A percentile compares a stretch with the other conserved stretches of the same genome.
Evolutionary conservation across 805 yeast species (phyloP).

Genomic region (Sugiyamaella valdiviana): DNA sequence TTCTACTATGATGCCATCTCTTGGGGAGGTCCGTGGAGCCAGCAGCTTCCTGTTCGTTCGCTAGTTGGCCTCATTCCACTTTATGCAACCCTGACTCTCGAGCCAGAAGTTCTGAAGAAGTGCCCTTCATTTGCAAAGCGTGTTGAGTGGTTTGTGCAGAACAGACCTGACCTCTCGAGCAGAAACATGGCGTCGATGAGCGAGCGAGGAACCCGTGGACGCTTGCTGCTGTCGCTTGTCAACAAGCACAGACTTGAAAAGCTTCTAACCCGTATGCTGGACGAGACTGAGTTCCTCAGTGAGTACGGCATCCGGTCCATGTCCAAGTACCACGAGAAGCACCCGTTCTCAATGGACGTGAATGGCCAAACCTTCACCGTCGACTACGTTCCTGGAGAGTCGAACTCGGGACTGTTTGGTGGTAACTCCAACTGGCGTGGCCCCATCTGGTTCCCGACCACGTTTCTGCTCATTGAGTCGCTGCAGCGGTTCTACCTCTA

Average conservation of each 20-base stretch:
- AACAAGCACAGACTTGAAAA: conserved; percentile 70
- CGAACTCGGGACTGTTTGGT: conserved; percentile 90
- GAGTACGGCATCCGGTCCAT: conserved; percentile 82
- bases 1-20: conserved; percentile 87
- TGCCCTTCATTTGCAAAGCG: conserved; percentile 81
- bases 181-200: conserved; percentile 83
- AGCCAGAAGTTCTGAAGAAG: conserved; percentile 68
- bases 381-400: conserved; percentile 77
- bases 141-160: conserved; percentile 74
- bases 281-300: conserved; percentile 79
- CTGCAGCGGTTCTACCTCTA: conserved; percentile 80
- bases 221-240: conserved; percentile 73
- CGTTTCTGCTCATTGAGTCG: conserved; percentile 78
- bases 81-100: conserved; percentile 82
- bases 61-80: conserved; percentile 87
- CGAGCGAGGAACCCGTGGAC: conserved; percentile 72
- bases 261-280: conserved; percentile 73
- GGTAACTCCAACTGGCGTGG: conserved; percentile 98
- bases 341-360: conserved; percentile 81
- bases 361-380: conserved; percentile 67
- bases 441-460: conserved; percentile 94
- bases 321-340: conserved; percentile 75
- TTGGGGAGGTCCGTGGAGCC: conserved; percentile 61
- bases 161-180: conserved; percentile 60
- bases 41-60: conserved; percentile 77